Evolutionary conservation across 352 stramenopile species (phyloP).

Genomic region (Aphanomyces stellatus): DNA sequence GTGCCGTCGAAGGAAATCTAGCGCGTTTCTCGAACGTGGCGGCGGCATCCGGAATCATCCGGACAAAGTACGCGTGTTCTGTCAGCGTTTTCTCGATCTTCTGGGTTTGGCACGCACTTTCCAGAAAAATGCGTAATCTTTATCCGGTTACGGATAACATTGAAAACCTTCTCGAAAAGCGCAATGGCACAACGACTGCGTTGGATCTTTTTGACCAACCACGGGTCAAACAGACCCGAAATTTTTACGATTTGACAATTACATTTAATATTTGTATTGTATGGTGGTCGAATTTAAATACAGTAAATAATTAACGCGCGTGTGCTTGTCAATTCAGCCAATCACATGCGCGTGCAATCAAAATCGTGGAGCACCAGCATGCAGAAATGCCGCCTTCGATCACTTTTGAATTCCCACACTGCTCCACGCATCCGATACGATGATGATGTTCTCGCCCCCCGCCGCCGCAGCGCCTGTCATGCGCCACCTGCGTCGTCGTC

Average conservation of each 20-base stretch:
- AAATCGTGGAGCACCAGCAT: neutral
- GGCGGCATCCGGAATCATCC: neutral
- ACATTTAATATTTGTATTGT: neutral
- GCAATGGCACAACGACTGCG: no score
- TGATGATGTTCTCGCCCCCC: constrained; percentile 2
- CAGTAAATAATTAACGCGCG: neutral
- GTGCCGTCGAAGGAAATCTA: neutral
- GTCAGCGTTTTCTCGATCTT: neutral
- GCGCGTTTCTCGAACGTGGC: neutral
- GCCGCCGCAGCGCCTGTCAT: neutral
- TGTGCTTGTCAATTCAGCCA: neutral
- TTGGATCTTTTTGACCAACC: no score
- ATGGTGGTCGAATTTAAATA: neutral
- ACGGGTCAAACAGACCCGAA: no score
- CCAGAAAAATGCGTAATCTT: neutral
- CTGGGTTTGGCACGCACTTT: neutral
- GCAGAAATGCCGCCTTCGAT: neutral
- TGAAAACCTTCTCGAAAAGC: neutral
- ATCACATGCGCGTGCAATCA: neutral
- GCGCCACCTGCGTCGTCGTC: neutral
- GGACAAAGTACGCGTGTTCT: neutral
- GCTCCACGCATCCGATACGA: no score
- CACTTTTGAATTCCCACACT: neutral
- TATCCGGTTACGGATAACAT: neutral
- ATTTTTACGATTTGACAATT: neutral